Evolutionary conservation across 2,329 filamentous ascomycete genomes (phyloP).

Genomic region (Epichloe sylvatica): DNA sequence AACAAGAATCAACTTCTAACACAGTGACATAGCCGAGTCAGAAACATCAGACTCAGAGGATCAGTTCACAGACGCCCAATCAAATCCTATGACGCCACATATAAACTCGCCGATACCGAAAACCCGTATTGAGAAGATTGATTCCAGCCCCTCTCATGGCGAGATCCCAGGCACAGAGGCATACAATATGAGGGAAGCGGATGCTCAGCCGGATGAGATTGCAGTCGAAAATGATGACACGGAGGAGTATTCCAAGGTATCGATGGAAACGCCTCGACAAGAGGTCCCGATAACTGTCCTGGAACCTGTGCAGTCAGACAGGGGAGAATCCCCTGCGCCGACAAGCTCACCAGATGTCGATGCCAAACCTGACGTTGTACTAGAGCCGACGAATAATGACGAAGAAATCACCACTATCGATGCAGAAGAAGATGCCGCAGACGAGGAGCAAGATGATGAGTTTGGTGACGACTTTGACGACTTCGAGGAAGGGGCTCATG

Average conservation of each 20-base stretch:
- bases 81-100: constrained; percentile 30
- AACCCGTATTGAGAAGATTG: constrained; percentile 44
- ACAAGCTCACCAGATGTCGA: constrained; percentile 24
- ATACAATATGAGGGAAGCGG: constrained; percentile 39
- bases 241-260: constrained; percentile 12
- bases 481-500: constrained; percentile 44
- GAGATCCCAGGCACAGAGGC: constrained; percentile 49
- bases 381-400: constrained; percentile 9
- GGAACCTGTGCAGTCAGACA: constrained; percentile 16
- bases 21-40: constrained; percentile 21
- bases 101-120: constrained; percentile 40
- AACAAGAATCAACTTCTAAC: constrained; percentile 12
- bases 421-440: background rate
- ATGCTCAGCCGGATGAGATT: constrained; percentile 48
- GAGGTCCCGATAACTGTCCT: constrained; percentile 31
- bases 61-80: constrained; percentile 55
- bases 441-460: constrained; percentile 21
- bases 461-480: constrained; percentile 50
- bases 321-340: background rate
- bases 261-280: constrained; percentile 8
- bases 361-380: constrained; percentile 37
- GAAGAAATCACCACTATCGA: background rate
- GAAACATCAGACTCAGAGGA: constrained; percentile 50
- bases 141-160: constrained; percentile 37
- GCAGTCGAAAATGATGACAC: constrained; percentile 27